Percentiles rank a stretch among this genome's conserved stretches.
Evolutionary conservation across 805 yeast species (phyloP).

Genomic region (Saccharomyces jurei): DNA sequence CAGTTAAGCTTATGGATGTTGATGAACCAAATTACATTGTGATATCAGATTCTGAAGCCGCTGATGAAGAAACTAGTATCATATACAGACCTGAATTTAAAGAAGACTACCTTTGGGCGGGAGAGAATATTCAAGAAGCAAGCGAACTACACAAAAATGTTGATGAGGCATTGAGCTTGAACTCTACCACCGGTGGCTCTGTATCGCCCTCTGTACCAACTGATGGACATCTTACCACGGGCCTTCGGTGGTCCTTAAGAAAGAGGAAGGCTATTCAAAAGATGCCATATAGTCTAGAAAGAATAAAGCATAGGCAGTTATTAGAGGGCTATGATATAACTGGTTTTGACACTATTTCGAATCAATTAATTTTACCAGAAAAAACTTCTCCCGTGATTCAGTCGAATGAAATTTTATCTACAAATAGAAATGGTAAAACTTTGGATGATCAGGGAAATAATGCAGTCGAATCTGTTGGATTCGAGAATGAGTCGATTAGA

Average conservation of each 20-base stretch:
- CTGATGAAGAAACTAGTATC: conserved; percentile 8
- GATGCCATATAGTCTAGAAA: conserved; percentile 30
- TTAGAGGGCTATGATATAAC: conserved; percentile 26
- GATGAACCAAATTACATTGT: conserved; percentile 9
- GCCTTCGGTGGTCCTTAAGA: conserved; percentile 17
- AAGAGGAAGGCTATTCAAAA: conserved; percentile 30
- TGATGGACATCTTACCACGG: neutral
- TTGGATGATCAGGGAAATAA: neutral
- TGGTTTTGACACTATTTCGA: conserved; percentile 18
- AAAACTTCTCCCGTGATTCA: neutral
- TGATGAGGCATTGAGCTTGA: neutral
- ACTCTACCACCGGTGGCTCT: neutral
- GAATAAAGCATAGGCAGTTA: conserved; percentile 25
- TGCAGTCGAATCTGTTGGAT: neutral
- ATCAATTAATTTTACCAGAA: conserved; percentile 13
- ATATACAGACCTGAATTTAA: neutral
- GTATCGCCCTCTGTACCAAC: neutral
- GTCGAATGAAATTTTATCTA: neutral
- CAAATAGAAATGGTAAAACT: neutral
- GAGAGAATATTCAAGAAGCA: neutral
- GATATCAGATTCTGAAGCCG: conserved; percentile 25
- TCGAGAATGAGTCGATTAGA: neutral
- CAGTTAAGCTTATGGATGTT: neutral
- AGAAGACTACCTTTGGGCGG: neutral
- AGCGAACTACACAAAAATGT: neutral